Conservation (phyloP, 2,329 filamentous ascomycete genomes). For the Thielaviopsis populi region DNA sequence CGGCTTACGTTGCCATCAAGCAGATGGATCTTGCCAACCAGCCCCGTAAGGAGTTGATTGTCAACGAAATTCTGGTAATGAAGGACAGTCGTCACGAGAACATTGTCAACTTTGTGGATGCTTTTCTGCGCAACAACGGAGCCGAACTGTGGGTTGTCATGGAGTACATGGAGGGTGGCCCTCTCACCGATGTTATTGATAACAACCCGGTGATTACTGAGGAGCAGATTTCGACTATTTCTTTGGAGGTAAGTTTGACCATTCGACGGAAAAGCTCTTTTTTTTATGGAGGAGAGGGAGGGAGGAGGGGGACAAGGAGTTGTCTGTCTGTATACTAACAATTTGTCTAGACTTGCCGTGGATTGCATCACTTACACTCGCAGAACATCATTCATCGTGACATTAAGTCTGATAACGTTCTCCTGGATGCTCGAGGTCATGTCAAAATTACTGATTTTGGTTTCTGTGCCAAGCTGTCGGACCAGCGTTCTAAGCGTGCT, state of each 20-base stretch:
- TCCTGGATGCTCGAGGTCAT: conserved; percentile 83
- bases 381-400: conserved; percentile 98
- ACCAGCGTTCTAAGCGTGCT: conserved; percentile 89
- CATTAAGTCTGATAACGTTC: conserved; percentile 98
- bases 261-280: background rate
- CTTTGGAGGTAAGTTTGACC: conserved; percentile 57
- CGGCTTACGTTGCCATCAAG: conserved; percentile 89
- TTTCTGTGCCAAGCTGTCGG: conserved; percentile 96
- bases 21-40: conserved; percentile 99
- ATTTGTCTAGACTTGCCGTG: conserved; percentile 66
- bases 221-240: conserved; percentile 95
- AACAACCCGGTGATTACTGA: conserved; percentile 90
- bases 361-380: conserved; percentile 81
- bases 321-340: conserved; percentile 18
- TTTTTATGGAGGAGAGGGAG: too few relatives aligned
- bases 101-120: conserved; percentile 97
- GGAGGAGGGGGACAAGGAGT: background rate
- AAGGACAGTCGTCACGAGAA: conserved; percentile 97
- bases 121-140: conserved; percentile 88
- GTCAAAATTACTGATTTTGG: conserved; percentile 99
- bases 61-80: conserved; percentile 99
- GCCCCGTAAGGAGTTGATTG: conserved; percentile 92
- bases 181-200: conserved; percentile 95
- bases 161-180: conserved; percentile 99
- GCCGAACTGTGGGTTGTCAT: conserved; percentile 98